phyloP scores from a whole-genome alignment of 805 yeast genomes.

The Ascoidea asiatica region DNA sequence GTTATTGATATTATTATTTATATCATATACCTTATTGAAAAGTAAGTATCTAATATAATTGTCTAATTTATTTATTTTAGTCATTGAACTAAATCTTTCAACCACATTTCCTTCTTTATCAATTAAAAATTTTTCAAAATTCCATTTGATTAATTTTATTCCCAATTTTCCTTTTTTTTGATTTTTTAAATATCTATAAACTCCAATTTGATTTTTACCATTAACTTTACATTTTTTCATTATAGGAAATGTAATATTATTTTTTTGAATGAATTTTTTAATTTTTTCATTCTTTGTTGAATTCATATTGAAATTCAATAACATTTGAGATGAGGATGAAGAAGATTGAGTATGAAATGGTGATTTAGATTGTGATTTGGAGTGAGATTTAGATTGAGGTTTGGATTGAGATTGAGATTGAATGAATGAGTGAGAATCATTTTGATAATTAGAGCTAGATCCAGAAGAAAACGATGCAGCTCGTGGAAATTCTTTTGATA shows the following conservation, averaged over 20 bases:
- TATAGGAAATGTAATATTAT: constrained; percentile 73
- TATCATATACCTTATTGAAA: too few relatives aligned
- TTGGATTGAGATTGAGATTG: constrained; percentile 25
- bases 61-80: constrained; percentile 1
- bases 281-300: constrained; percentile 69
- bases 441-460: too few relatives aligned
- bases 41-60: not conserved
- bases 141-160: constrained; percentile 66
- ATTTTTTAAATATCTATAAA: constrained; percentile 54
- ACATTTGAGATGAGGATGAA: too few relatives aligned
- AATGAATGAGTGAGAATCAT: too few relatives aligned
- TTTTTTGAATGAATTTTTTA: constrained; percentile 56
- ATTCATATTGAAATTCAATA: too few relatives aligned
- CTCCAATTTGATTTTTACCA: constrained; percentile 57
- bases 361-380: too few relatives aligned
- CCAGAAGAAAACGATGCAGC: too few relatives aligned
- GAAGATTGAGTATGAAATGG: too few relatives aligned
- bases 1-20: too few relatives aligned
- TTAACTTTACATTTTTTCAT: constrained; percentile 70
- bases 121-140: constrained; percentile 63
- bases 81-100: constrained; percentile 21
- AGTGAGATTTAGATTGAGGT: constrained; percentile 1
- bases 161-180: constrained; percentile 49
- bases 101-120: constrained; percentile 44
- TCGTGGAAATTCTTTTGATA: too few relatives aligned